These are phyloP conservation scores for Tricholoma furcatifolium DNA, from an alignment of 768 basidiomycete genomes.

Conservation along the genomic window DNA sequence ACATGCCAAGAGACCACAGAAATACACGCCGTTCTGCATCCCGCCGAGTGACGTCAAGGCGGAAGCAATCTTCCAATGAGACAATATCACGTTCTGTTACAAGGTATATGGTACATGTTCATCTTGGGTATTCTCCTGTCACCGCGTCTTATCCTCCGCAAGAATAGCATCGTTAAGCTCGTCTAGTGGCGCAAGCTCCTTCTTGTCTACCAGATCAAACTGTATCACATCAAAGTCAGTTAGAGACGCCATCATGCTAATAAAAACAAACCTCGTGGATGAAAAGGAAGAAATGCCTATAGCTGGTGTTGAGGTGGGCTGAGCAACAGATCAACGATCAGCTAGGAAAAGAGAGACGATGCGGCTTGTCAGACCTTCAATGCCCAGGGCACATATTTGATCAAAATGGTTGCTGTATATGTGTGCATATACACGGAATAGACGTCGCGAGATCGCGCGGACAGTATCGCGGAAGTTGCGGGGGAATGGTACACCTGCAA, in stretches of 20 bases:
- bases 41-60: slow-evolving; percentile 9
- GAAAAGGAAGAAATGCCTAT: slow-evolving; percentile 97
- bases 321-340: background rate
- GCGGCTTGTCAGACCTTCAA: slow-evolving; percentile 74
- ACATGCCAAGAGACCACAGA: background rate
- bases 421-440: slow-evolving; percentile 98
- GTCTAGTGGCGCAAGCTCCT: slow-evolving; percentile 91
- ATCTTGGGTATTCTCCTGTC: slow-evolving; percentile 9
- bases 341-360: background rate
- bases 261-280: slow-evolving; percentile 73
- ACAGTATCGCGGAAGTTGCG: slow-evolving; percentile 88
- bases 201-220: slow-evolving; percentile 96
- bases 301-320: slow-evolving; percentile 99
- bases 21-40: background rate
- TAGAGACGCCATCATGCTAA: background rate
- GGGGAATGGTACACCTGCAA: slow-evolving; percentile 84
- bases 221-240: slow-evolving; percentile 26
- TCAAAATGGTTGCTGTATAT: slow-evolving; percentile 99
- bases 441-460: slow-evolving; percentile 84
- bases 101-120: slow-evolving; percentile 14
- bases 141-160: slow-evolving; percentile 48
- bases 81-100: background rate
- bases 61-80: background rate
- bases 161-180: slow-evolving; percentile 93
- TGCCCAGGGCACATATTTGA: slow-evolving; percentile 95